Evolutionary conservation across 2,329 filamentous ascomycete genomes (phyloP).

Genomic region (Orbilia quercus): DNA sequence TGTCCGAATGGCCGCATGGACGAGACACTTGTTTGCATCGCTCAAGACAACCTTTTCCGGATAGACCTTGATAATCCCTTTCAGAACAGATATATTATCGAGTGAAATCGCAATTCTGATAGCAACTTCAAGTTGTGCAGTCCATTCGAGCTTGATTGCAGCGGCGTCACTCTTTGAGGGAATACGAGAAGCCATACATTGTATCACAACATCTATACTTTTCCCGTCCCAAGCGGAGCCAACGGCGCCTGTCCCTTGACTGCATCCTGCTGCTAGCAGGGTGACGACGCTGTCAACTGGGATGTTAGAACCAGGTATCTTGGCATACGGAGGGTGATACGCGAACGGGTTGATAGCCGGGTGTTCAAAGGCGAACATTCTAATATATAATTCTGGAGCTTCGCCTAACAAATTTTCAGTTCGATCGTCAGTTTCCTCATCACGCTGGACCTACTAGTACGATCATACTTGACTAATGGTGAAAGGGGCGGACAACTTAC

Average conservation of each 20-base stretch:
- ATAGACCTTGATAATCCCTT: background rate
- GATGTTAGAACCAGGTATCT: background rate
- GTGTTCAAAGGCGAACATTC: constrained; percentile 25
- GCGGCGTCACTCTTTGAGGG: no score
- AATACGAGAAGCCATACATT: no score
- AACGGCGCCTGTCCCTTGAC: no score
- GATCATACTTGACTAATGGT: no score
- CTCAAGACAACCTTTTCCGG: background rate
- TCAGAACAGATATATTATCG: background rate
- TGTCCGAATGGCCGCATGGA: constrained; percentile 3
- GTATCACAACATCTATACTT: no score
- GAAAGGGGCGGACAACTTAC: background rate
- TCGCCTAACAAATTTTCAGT: background rate
- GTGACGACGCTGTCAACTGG: constrained; percentile 5
- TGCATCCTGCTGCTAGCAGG: background rate
- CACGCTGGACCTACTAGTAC: no score
- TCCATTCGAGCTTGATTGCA: background rate
- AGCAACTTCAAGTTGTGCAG: constrained; percentile 4
- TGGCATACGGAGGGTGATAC: constrained; percentile 20
- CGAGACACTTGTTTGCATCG: background rate
- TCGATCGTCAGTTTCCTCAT: no score
- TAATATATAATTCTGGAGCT: background rate
- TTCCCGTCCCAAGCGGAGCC: no score
- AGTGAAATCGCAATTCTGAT: constrained; percentile 22
- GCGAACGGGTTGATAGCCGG: constrained; percentile 12